Percentiles rank a stretch among this genome's conserved stretches.
Conservation (phyloP, 2,329 filamentous ascomycete species). For the Venturiaceae sp. region DNA sequence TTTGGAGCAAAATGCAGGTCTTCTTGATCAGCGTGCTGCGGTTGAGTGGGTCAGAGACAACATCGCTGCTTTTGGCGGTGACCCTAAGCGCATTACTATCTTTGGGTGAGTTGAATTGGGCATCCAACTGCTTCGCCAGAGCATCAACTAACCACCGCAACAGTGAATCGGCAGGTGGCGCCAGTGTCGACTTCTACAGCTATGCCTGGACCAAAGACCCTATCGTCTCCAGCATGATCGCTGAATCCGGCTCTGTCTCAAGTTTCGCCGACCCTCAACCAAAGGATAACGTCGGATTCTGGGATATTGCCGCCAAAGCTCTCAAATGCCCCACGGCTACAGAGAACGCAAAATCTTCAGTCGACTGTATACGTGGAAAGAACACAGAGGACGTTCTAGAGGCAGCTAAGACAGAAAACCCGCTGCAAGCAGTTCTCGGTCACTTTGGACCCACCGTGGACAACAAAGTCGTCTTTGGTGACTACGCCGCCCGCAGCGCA, state of each 20-base stretch:
- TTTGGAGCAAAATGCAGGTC: slow-evolving; percentile 12
- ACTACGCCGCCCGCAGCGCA: neutral
- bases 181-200: slow-evolving; percentile 12
- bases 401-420: neutral
- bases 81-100: slow-evolving; percentile 21
- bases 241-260: slow-evolving; percentile 8
- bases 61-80: slow-evolving; percentile 11
- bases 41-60: slow-evolving; percentile 17
- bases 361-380: neutral
- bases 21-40: slow-evolving; percentile 15
- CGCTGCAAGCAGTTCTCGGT: neutral
- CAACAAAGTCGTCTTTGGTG: slow-evolving; percentile 3
- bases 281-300: neutral
- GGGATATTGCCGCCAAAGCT: neutral
- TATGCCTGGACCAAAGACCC: slow-evolving; percentile 12
- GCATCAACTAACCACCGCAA: neutral
- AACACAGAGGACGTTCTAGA: neutral
- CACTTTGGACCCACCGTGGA: slow-evolving; percentile 3
- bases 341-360: neutral
- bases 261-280: neutral
- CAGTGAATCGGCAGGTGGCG: slow-evolving; percentile 13
- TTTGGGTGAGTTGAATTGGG: slow-evolving; percentile 30
- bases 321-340: neutral
- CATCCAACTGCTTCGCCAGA: neutral
- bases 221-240: slow-evolving; percentile 10